phyloP scores from a whole-genome alignment of 1,284 basidiomycete species.

The Pseudomicrostroma phylloplanum region DNA sequence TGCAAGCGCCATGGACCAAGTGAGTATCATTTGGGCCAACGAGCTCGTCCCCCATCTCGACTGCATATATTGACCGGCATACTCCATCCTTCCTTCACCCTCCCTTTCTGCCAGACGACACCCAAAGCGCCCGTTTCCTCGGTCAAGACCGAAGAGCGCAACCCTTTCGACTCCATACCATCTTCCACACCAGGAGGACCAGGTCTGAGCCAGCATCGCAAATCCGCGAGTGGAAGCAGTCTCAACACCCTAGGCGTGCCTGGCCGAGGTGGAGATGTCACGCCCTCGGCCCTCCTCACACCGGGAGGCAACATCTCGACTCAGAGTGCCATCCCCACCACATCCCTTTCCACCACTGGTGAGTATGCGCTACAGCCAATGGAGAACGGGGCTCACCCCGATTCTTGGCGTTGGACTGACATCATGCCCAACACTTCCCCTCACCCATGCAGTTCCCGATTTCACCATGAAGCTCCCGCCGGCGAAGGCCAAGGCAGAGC shows the following conservation, averaged over 20 bases:
- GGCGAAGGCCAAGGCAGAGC: conserved; percentile 25
- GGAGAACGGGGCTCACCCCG: neutral
- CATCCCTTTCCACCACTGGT: conserved; percentile 32
- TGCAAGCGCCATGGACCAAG: conserved; percentile 38
- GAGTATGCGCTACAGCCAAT: conserved; percentile 5
- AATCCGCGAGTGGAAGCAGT: conserved; percentile 20
- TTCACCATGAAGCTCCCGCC: conserved; percentile 49
- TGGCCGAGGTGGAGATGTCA: conserved; percentile 11
- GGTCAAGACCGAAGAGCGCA: conserved; percentile 32
- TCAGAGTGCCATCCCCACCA: conserved; percentile 38
- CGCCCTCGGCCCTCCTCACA: conserved; percentile 34
- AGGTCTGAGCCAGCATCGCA: conserved; percentile 25
- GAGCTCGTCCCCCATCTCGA: conserved; percentile 1
- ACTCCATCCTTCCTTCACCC: conserved; percentile 1
- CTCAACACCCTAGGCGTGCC: neutral
- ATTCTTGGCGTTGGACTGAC: neutral
- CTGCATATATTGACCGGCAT: neutral
- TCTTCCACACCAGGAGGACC: conserved; percentile 7
- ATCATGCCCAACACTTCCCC: neutral
- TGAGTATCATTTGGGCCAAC: conserved; percentile 16
- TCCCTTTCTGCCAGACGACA: conserved; percentile 22
- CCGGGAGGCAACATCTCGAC: conserved; percentile 36
- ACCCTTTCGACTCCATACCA: conserved; percentile 37
- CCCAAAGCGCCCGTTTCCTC: conserved; percentile 34
- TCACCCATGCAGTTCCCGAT: conserved; percentile 23